phyloP scores from a whole-genome alignment of 164 flowering plant species.

The Vitis vinifera region DNA sequence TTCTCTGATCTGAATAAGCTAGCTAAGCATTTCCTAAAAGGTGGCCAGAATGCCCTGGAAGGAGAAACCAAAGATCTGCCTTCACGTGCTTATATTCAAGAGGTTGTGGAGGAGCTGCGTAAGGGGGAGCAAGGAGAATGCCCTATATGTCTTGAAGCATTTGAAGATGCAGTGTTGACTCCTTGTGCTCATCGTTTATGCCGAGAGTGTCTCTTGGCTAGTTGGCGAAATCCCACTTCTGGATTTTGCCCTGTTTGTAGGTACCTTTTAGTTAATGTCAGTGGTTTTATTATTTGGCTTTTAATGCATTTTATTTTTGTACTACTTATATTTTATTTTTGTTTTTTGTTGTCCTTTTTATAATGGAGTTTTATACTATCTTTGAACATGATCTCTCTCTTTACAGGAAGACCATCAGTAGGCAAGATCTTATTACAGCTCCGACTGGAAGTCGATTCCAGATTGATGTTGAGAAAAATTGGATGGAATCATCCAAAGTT shows the following conservation, averaged over 20 bases:
- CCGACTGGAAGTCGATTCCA: constrained; percentile 87
- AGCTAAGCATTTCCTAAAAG: constrained; percentile 84
- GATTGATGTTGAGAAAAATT: constrained; percentile 87
- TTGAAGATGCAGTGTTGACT: constrained; percentile 97
- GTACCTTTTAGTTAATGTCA: constrained; percentile 36
- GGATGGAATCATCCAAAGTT: constrained; percentile 95
- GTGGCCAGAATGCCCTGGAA: constrained; percentile 36
- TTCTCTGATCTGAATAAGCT: constrained; percentile 88
- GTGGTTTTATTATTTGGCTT: not conserved
- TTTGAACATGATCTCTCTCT: not conserved
- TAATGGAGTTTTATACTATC: not conserved
- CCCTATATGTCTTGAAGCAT: constrained; percentile 97
- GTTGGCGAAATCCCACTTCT: constrained; percentile 77
- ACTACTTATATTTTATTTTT: not conserved
- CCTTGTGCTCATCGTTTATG: constrained; percentile 97
- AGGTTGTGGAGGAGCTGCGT: constrained; percentile 88
- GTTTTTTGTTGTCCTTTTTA: constrained; percentile 3
- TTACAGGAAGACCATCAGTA: constrained; percentile 67
- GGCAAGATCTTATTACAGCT: constrained; percentile 89
- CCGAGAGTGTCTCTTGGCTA: constrained; percentile 90
- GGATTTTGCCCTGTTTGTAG: constrained; percentile 98
- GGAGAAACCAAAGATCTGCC: constrained; percentile 56
- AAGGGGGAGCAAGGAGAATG: constrained; percentile 94
- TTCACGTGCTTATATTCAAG: constrained; percentile 83
- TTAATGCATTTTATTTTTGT: not conserved